These are phyloP conservation scores for Escovopsis sp. DNA, from an alignment of 2,329 filamentous ascomycete genomes.

Conservation along the genomic window DNA sequence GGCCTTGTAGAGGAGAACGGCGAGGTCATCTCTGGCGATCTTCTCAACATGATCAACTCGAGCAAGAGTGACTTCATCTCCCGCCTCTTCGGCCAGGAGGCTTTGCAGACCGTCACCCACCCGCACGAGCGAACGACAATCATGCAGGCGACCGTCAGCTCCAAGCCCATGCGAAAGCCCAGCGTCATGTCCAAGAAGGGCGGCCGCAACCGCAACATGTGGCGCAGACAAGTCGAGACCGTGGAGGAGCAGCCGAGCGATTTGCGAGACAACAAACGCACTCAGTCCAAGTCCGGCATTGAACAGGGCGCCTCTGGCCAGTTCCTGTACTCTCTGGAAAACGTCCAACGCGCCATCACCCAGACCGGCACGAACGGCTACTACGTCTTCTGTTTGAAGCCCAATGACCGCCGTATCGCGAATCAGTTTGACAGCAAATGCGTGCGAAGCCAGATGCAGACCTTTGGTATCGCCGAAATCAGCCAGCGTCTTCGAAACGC, in stretches of 20 bases:
- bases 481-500: constrained; percentile 84
- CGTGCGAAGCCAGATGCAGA: constrained; percentile 85
- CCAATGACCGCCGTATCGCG: constrained; percentile 89
- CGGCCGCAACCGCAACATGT: constrained; percentile 24
- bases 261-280: constrained; percentile 26
- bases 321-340: constrained; percentile 78
- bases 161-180: constrained; percentile 81
- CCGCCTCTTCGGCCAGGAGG: constrained; percentile 91
- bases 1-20: constrained; percentile 90
- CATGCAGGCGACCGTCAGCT: constrained; percentile 91
- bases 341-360: constrained; percentile 75
- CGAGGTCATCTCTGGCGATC: constrained; percentile 85
- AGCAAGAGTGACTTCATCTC: constrained; percentile 81
- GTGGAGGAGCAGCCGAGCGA: constrained; percentile 36
- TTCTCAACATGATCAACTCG: constrained; percentile 84
- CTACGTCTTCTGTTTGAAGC: constrained; percentile 94
- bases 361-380: constrained; percentile 80
- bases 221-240: constrained; percentile 25
- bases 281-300: constrained; percentile 13
- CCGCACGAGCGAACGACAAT: constrained; percentile 81
- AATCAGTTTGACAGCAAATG: constrained; percentile 99
- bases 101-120: constrained; percentile 81
- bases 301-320: constrained; percentile 86
- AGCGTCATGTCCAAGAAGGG: constrained; percentile 79
- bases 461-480: constrained; percentile 92